phyloP scores from a whole-genome alignment of 2,329 filamentous ascomycete genomes.

The Acrodontium crateriforme region DNA sequence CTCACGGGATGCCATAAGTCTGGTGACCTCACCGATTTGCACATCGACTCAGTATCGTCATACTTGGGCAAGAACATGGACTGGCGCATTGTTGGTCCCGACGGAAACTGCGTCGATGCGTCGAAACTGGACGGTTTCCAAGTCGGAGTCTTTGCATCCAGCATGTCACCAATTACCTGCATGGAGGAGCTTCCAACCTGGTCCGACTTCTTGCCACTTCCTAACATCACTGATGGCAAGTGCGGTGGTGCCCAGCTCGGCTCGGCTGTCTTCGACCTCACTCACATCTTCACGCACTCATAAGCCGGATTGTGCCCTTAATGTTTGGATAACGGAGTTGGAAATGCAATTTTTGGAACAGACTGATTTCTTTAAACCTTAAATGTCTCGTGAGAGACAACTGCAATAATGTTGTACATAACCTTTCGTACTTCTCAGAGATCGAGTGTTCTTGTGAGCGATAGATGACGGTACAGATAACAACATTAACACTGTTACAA shows the following conservation, averaged over 20 bases:
- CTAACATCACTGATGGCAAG: constrained; percentile 14
- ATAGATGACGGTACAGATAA: too few relatives aligned
- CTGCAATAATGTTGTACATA: too few relatives aligned
- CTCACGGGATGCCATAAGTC: constrained; percentile 22
- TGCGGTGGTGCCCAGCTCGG: constrained; percentile 15
- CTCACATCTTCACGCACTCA: too few relatives aligned
- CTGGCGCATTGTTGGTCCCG: constrained; percentile 20
- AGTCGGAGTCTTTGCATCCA: constrained; percentile 26
- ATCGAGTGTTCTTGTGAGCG: too few relatives aligned
- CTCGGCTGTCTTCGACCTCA: too few relatives aligned
- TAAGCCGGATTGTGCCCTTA: too few relatives aligned
- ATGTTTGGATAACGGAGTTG: too few relatives aligned
- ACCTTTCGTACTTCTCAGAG: too few relatives aligned
- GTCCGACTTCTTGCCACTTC: constrained; percentile 12
- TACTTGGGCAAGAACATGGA: constrained; percentile 21
- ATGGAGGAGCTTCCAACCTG: constrained; percentile 10
- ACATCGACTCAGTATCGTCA: constrained; percentile 14
- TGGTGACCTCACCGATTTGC: constrained; percentile 19
- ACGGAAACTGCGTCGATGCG: constrained; percentile 19
- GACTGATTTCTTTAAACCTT: too few relatives aligned
- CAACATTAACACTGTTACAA: too few relatives aligned
- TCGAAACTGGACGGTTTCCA: constrained; percentile 24
- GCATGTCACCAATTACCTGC: constrained; percentile 11
- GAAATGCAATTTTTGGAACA: too few relatives aligned
- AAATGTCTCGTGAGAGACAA: too few relatives aligned